A percentile compares a stretch with the other conserved stretches of the same genome.
These are phyloP conservation scores for Phytophthora megakarya DNA, from an alignment of 352 stramenopile genomes.

Conservation along the genomic window DNA sequence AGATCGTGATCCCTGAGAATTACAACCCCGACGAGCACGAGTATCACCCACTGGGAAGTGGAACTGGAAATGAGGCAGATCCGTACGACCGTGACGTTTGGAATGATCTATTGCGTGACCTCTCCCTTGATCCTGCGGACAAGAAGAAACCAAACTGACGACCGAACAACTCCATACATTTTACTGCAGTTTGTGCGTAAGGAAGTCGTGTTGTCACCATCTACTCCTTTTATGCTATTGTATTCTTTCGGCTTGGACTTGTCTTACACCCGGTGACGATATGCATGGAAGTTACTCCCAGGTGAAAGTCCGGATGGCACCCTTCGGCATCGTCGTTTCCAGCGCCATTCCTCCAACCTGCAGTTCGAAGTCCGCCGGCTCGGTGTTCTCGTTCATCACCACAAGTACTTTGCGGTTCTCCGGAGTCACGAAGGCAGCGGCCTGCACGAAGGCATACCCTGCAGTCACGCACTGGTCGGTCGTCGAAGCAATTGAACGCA, in stretches of 20 bases:
- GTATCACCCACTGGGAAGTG: constrained; percentile 52
- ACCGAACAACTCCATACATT: constrained; percentile 3
- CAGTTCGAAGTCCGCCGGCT: constrained; percentile 69
- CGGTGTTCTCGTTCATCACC: constrained; percentile 86
- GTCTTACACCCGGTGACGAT: too few species aligned
- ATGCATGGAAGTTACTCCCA: too few species aligned
- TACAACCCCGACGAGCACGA: constrained; percentile 36
- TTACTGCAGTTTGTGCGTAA: constrained; percentile 13
- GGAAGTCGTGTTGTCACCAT: constrained; percentile 3
- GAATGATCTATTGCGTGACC: constrained; percentile 60
- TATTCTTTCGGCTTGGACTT: background rate
- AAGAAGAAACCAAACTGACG: constrained; percentile 22
- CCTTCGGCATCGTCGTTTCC: constrained; percentile 54
- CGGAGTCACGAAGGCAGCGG: constrained; percentile 71
- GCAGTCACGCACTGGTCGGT: constrained; percentile 76
- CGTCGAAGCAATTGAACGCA: constrained; percentile 50
- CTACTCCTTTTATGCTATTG: background rate
- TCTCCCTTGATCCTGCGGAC: constrained; percentile 32
- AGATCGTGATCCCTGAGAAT: constrained; percentile 44
- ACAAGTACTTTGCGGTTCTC: constrained; percentile 78
- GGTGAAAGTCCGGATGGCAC: constrained; percentile 75
- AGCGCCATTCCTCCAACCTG: constrained; percentile 49
- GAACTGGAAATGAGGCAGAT: constrained; percentile 35
- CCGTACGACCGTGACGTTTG: constrained; percentile 73
- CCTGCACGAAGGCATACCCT: constrained; percentile 78